Evolutionary conservation across 371 early-diverging fungal genomes (phyloP).

Genomic region (Syncephalastrum racemosum): DNA sequence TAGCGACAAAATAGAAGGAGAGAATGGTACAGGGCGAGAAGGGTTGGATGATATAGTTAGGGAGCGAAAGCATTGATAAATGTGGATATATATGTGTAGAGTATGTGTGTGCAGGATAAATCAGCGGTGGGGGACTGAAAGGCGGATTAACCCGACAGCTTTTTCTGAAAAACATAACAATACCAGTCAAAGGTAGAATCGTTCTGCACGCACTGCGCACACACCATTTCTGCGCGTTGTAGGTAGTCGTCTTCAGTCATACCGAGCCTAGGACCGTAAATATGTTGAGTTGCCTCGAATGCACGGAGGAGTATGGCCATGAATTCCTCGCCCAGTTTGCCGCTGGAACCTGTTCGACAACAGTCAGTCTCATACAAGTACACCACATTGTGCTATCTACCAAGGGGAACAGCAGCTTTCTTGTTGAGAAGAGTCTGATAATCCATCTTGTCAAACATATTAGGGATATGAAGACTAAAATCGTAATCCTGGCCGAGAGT

Average conservation of each 20-base stretch:
- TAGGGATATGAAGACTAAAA: constrained; percentile 21
- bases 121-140: too few species aligned
- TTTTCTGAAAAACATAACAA: constrained; percentile 7
- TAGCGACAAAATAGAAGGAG: too few species aligned
- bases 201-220: constrained; percentile 38
- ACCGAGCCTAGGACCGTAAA: constrained; percentile 29
- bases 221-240: constrained; percentile 40
- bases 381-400: constrained; percentile 13
- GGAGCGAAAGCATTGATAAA: too few species aligned
- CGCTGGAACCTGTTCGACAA: constrained; percentile 20
- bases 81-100: too few species aligned
- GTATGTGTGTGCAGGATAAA: too few species aligned
- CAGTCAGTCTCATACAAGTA: background rate
- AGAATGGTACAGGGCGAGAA: too few species aligned
- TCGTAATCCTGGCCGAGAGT: constrained; percentile 22
- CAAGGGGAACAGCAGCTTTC: constrained; percentile 22
- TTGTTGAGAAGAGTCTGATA: constrained; percentile 27
- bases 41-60: too few species aligned
- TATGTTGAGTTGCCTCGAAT: constrained; percentile 14
- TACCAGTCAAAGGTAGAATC: constrained; percentile 32
- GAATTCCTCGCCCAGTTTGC: constrained; percentile 30
- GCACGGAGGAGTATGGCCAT: constrained; percentile 19
- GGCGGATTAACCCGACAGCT: background rate
- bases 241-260: constrained; percentile 34
- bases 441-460: constrained; percentile 18